phyloP scores from a whole-genome alignment of 1,284 basidiomycete genomes.

The Ceratorhiza oryzae-sativae region DNA sequence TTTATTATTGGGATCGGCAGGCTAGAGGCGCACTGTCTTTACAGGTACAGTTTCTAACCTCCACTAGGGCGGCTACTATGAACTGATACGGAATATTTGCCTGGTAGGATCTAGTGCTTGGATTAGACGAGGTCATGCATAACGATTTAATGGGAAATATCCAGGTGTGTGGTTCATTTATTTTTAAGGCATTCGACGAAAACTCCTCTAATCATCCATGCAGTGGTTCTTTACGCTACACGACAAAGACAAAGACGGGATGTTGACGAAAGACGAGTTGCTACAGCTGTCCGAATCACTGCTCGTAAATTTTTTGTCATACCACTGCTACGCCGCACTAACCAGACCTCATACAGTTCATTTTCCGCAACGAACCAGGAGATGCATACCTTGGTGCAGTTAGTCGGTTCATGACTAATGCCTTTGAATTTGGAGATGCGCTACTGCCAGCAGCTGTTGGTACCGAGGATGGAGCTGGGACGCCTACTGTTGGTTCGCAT shows the following conservation, averaged over 20 bases:
- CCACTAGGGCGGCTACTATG: neutral
- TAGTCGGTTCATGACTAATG: constrained; percentile 95
- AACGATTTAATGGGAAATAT: constrained; percentile 98
- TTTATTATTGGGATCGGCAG: constrained; percentile 89
- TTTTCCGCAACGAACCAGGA: constrained; percentile 97
- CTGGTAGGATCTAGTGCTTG: constrained; percentile 83
- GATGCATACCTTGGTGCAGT: constrained; percentile 96
- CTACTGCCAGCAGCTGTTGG: constrained; percentile 57
- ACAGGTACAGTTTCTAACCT: constrained; percentile 62
- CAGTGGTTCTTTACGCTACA: constrained; percentile 97
- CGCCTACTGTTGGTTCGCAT: constrained; percentile 58
- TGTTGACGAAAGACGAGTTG: constrained; percentile 75
- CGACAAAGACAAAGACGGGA: constrained; percentile 95
- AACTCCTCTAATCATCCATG: neutral
- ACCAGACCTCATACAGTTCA: constrained; percentile 66
- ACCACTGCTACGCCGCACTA: constrained; percentile 12
- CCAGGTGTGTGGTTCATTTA: constrained; percentile 48
- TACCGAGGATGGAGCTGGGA: constrained; percentile 56
- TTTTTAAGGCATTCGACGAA: neutral
- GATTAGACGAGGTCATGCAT: constrained; percentile 91
- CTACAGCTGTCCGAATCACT: constrained; percentile 87
- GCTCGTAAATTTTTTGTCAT: constrained; percentile 63
- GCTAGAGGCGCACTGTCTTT: constrained; percentile 83
- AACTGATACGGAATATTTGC: neutral
- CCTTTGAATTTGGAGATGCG: constrained; percentile 95